Conservation (phyloP, 768 basidiomycete genomes). For the Thelephora aurantiotincta region DNA sequence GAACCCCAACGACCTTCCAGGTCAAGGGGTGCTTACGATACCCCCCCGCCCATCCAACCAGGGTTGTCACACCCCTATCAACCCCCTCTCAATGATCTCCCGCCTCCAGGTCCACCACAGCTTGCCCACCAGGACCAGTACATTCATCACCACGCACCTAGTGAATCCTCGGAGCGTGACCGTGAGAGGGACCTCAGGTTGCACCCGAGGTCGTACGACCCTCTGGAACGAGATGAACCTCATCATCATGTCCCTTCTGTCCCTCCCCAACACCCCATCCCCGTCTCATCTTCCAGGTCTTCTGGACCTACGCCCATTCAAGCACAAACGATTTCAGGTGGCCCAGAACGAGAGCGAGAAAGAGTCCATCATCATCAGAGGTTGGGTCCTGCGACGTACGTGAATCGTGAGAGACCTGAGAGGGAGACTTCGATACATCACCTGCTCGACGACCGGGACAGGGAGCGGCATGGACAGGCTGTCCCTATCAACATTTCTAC, state of each 20-base stretch:
- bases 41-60: conserved; percentile 2
- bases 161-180: neutral
- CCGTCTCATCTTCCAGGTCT: neutral
- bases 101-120: conserved; percentile 5
- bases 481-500: conserved; percentile 6
- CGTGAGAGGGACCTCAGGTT: no score
- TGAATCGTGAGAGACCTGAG: conserved; percentile 31
- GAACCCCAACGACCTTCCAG: conserved; percentile 15
- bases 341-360: neutral
- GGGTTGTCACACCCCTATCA: conserved; percentile 5
- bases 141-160: neutral
- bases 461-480: conserved; percentile 12
- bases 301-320: neutral
- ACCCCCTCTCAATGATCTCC: conserved; percentile 8
- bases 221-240: neutral
- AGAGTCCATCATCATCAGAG: conserved; percentile 50
- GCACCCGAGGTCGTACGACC: no score
- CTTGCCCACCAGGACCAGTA: neutral
- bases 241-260: neutral
- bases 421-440: conserved; percentile 30
- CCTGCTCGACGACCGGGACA: conserved; percentile 11
- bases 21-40: conserved; percentile 9
- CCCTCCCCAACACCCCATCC: neutral
- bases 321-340: neutral
- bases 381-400: conserved; percentile 44